Evolutionary conservation across 371 early-diverging fungal species (phyloP).

Genomic region (Batrachochytrium dendrobatidis): DNA sequence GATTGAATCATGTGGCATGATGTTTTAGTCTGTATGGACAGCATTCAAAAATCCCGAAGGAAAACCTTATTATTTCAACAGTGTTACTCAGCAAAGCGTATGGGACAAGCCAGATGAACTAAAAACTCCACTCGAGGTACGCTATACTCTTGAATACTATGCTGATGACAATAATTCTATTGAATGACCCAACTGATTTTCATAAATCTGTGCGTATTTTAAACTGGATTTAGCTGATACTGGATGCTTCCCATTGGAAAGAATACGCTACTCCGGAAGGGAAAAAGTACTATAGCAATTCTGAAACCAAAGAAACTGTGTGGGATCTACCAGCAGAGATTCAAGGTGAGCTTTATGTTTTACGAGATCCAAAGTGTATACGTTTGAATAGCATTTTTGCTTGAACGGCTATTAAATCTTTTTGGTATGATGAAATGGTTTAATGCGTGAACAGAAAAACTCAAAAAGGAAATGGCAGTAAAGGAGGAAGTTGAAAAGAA

Average conservation of each 20-base stretch:
- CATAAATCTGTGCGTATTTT: neutral
- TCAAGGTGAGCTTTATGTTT: neutral
- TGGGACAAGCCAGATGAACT: conserved; percentile 96
- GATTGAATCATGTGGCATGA: neutral
- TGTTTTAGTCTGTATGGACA: conserved; percentile 50
- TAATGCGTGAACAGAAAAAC: no score
- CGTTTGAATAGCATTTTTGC: no score
- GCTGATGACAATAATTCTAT: neutral
- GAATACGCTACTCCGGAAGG: conserved; percentile 74
- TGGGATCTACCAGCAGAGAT: neutral
- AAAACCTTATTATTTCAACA: conserved; percentile 67
- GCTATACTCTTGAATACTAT: neutral
- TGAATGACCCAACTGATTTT: neutral
- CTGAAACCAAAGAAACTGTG: neutral
- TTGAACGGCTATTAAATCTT: no score
- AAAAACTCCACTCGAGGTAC: conserved; percentile 71
- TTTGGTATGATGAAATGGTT: no score
- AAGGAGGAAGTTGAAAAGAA: conserved; percentile 48
- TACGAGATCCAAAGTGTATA: no score
- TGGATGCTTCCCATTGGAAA: conserved; percentile 73
- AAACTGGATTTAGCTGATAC: conserved; percentile 44
- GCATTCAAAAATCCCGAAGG: conserved; percentile 66
- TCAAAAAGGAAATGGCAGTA: conserved; percentile 77
- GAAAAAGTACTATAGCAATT: conserved; percentile 83
- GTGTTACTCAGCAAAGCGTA: conserved; percentile 64